Percentiles rank a stretch among this genome's conserved stretches.
Conservation (phyloP, 2,329 filamentous ascomycete species). For the Neoarthrinium moseri region DNA sequence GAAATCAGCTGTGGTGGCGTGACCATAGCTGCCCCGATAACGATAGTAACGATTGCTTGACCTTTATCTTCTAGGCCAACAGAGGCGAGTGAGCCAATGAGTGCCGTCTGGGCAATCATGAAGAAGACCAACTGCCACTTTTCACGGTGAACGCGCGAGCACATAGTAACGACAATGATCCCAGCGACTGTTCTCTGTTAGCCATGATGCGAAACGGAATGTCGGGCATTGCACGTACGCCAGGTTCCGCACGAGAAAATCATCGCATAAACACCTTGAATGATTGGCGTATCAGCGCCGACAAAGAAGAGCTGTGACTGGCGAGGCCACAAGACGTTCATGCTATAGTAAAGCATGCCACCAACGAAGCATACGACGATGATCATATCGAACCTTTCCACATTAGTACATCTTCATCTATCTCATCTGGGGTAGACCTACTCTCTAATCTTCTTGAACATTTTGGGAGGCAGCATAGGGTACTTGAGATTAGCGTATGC, state of each 20-base stretch:
- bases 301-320: conserved; percentile 25
- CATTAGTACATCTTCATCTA: not conserved
- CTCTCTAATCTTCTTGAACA: conserved; percentile 26
- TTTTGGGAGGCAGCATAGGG: conserved; percentile 27
- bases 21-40: conserved; percentile 27
- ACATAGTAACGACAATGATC: conserved; percentile 26
- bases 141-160: conserved; percentile 30
- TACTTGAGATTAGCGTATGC: conserved; percentile 24
- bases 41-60: conserved; percentile 32
- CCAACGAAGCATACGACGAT: conserved; percentile 29
- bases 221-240: not conserved
- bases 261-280: conserved; percentile 26
- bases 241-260: conserved; percentile 29
- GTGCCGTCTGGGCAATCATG: conserved; percentile 30
- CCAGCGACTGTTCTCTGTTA: conserved; percentile 14
- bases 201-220: not conserved
- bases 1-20: conserved; percentile 30
- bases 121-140: conserved; percentile 34
- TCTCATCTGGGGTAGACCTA: not conserved
- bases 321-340: conserved; percentile 29
- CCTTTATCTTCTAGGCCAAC: conserved; percentile 28
- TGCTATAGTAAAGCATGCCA: conserved; percentile 29
- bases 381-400: conserved; percentile 20
- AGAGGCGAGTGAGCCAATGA: conserved; percentile 33
- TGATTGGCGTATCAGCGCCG: conserved; percentile 18